These are phyloP conservation scores for Pythium angustatum DNA, from an alignment of 352 stramenopile species.

Conservation along the genomic window DNA sequence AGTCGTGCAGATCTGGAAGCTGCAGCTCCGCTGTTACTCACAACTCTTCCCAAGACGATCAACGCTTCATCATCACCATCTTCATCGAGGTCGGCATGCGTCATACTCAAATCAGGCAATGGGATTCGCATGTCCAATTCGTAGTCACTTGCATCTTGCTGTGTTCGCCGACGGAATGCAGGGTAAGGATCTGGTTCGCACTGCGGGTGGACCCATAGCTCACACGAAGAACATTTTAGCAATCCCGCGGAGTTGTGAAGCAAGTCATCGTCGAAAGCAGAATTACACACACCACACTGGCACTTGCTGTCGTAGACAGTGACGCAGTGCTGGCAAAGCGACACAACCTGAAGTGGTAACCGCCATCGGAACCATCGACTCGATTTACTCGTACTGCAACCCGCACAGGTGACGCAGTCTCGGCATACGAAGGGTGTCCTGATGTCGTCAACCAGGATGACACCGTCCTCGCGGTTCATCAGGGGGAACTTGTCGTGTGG, in stretches of 20 bases:
- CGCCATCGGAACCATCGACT: constrained; percentile 71
- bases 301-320: constrained; percentile 60
- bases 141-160: constrained; percentile 32
- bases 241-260: constrained; percentile 51
- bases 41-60: background rate
- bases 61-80: constrained; percentile 19
- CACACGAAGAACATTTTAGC: constrained; percentile 71
- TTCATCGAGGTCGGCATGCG: constrained; percentile 16
- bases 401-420: constrained; percentile 60
- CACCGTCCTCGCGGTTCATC: constrained; percentile 52
- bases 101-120: constrained; percentile 25
- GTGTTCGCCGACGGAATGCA: constrained; percentile 42
- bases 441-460: constrained; percentile 60
- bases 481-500: constrained; percentile 62
- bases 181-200: constrained; percentile 76
- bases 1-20: constrained; percentile 47
- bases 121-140: constrained; percentile 52
- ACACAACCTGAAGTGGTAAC: constrained; percentile 56
- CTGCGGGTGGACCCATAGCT: constrained; percentile 79
- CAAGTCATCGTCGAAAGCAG: constrained; percentile 44
- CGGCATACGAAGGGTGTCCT: constrained; percentile 73
- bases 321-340: constrained; percentile 68
- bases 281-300: constrained; percentile 76
- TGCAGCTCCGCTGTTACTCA: background rate
- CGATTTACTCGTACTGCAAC: constrained; percentile 36